These are phyloP conservation scores for Suillus subalutaceus DNA, from an alignment of 768 basidiomycete species.

Conservation along the genomic window DNA sequence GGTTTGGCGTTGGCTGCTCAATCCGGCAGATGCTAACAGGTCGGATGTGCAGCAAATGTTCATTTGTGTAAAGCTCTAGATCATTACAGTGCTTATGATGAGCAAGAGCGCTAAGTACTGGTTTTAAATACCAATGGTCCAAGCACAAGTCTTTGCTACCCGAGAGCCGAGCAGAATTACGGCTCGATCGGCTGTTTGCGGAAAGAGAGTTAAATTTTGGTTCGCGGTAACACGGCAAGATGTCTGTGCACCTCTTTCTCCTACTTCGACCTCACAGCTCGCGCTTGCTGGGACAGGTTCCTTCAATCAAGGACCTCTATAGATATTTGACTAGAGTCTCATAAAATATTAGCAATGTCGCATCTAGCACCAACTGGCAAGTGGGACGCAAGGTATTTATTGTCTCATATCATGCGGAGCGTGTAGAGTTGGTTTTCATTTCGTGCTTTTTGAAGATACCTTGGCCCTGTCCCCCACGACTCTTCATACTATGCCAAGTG, in stretches of 20 bases:
- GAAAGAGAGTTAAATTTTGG: conserved; percentile 9
- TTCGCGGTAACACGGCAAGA: conserved; percentile 3
- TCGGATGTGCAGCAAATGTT: neutral
- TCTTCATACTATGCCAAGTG: conserved; percentile 79
- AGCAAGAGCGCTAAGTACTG: neutral
- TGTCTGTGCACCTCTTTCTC: neutral
- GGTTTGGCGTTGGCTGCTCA: neutral
- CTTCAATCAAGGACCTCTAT: neutral
- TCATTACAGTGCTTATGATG: neutral
- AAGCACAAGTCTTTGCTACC: neutral
- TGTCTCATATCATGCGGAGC: neutral
- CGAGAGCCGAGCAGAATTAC: neutral
- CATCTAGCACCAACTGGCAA: conserved; percentile 53
- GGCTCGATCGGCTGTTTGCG: conserved; percentile 4
- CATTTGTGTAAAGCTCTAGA: neutral
- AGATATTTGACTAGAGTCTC: conserved; percentile 10
- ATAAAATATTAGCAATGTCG: conserved; percentile 48
- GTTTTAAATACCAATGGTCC: no score
- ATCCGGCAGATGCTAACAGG: neutral
- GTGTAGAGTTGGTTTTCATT: conserved; percentile 6
- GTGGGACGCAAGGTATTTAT: conserved; percentile 73
- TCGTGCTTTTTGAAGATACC: conserved; percentile 44
- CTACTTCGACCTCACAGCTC: neutral
- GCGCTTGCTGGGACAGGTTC: neutral
- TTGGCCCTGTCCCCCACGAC: conserved; percentile 79